A percentile compares a stretch with the other conserved stretches of the same genome.
Conservation (phyloP, 768 basidiomycete genomes). For the Suillus occidentalis region DNA sequence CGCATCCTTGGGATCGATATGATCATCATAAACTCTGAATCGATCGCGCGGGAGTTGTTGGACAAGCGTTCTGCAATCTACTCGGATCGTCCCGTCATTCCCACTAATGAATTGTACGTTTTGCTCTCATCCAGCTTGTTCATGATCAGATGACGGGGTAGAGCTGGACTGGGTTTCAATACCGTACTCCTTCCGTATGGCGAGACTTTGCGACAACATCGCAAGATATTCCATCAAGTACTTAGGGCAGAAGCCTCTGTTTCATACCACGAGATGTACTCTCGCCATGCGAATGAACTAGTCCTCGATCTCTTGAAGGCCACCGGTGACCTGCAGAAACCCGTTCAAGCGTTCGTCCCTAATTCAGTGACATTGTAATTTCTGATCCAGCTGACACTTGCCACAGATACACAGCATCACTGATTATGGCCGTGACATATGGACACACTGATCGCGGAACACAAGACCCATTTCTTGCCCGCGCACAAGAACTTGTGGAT, state of each 20-base stretch:
- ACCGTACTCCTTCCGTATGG: conserved; percentile 24
- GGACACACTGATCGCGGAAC: conserved; percentile 16
- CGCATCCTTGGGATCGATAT: conserved; percentile 9
- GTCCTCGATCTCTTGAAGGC: conserved; percentile 13
- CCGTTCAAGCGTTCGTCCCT: conserved; percentile 18
- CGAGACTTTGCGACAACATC: conserved; percentile 18
- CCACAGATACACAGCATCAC: conserved; percentile 27
- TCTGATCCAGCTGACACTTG: neutral
- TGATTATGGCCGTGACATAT: conserved; percentile 29
- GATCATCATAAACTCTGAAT: conserved; percentile 9
- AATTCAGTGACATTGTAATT: neutral
- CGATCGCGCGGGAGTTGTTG: conserved; percentile 8
- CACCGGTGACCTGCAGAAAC: conserved; percentile 15
- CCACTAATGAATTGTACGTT: conserved; percentile 2
- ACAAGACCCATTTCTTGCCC: conserved; percentile 18
- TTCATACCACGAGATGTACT: conserved; percentile 15
- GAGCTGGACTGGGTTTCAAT: conserved; percentile 26
- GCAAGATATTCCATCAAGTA: conserved; percentile 18
- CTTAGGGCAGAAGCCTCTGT: conserved; percentile 15
- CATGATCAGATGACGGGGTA: conserved; percentile 1
- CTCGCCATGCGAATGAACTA: conserved; percentile 7
- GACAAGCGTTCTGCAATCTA: conserved; percentile 6
- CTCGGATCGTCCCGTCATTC: conserved; percentile 3
- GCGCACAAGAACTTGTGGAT: conserved; percentile 24
- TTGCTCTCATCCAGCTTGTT: neutral